Evolutionary conservation across 345 rosid genomes (phyloP), one percentile per base, ranked within the genome.

Genomic region (Dipteronia dyeriana): DNA sequence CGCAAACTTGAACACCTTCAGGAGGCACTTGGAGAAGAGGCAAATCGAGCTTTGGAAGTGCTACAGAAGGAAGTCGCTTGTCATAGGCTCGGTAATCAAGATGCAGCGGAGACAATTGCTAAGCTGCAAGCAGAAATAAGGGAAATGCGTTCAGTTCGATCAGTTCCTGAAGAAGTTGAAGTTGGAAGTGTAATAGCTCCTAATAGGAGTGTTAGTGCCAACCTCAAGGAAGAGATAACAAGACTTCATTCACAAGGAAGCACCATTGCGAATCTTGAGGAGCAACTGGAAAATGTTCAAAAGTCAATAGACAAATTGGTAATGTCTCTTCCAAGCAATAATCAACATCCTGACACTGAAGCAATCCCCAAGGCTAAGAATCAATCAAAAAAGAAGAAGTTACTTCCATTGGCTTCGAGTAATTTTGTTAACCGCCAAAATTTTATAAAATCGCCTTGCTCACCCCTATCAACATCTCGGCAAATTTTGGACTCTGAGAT

Each of bases 1-100:
- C 98, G 98, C 16, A 97, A 97, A 79, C 97, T 97, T 49, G 99
- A 97, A 86, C 94, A 97, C 77, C 98, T 97, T 66, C 99, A 97
- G 82, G 98, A 94, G 84, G 97, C 94, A 87, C 92, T 97, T 64
- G 94, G 99, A 62, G 97, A 88, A 56, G 99, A 97, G 86, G 99
- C 99, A 74, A 90, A 92, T 75, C 87, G 92, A 74, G 99, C 99
- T 47, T 84, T 97, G 23, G 98, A 94, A 83, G 99, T 97, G 43
- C 87, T 97, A 39, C 99, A 97, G 76, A 97, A 97, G 84, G 99
- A 97, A 82, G 98, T 94, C 60, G 91, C 99, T 78, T 92, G 97
- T 79, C 98, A 97, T 79, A 89, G 97, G 84, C 86, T 92, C 77
- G 98, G 98, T 64, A 97, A 97, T 79, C 99, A 97, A 87, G 98